Base-by-base conservation (phyloP, 495 filamentous ascomycete genomes). In the Friedmanniomyces simplex region DNA sequence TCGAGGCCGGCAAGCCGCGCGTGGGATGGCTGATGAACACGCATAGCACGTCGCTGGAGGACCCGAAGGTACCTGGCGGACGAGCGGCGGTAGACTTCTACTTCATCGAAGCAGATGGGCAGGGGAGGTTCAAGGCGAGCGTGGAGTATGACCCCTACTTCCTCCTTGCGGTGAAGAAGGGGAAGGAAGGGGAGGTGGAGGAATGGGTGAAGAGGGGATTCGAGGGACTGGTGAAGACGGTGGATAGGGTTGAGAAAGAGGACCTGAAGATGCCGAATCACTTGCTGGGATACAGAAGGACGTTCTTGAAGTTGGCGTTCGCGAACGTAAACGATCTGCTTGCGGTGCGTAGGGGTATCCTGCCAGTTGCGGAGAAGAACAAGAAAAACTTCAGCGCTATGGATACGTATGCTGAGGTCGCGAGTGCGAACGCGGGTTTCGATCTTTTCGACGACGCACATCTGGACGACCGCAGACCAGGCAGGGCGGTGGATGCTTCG, bases 131-230 rank as follows among this genome's bases (percentile, higher is more conserved):
- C 78, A 97, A 97, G 71, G 91, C 93, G 41, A 96, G 91, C 20
- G 74, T 97, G 57, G 88, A 94, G 70, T 96, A 95, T 67, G 90
- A 96, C 68, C 93, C 93, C 26, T 99, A 99, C 71, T 95, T 99
- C 61, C 73, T 97, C 45, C 82, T 99, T 54, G 90, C 90, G 3
- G 87, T 91, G 18, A 90, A 89, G 68, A 88, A 83, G 64, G 87
- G 88, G 0, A 83, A 84, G 63, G 94, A 99, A 69, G 77, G 81
- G 57, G 93, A 99, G 69, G 93, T 94, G 0, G 93, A 99, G 68
- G 93, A 97, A 71, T 99, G 91, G 90, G 79, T 88, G 63, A 83
- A 87, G 61, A 76, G 93, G 50, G 82, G 82, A 22, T 91, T 89
- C 47, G 94, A 91, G 58, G 91, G 89, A 12, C 69, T 91, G 12